Base-by-base conservation (phyloP, 2,329 filamentous ascomycete species). In the Arthrobotrys megalospora region DNA sequence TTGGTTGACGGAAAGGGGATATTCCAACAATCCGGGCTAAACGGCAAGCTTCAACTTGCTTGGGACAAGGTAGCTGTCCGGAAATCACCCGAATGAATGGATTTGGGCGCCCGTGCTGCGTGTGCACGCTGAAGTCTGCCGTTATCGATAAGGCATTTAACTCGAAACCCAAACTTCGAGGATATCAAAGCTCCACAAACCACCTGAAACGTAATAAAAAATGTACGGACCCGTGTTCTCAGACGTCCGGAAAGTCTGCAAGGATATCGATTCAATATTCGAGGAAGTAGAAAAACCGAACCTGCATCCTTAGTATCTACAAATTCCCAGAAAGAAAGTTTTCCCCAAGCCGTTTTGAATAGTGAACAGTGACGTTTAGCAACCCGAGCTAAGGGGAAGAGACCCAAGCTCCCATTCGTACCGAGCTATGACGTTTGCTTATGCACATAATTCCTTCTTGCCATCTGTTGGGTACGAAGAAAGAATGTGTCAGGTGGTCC, bases 401-500 rank as follows among this genome's bases (percentile, higher is more conserved):
- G 24, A 38, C 36, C 45, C 60, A 70, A 60, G 65, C 72, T 69
- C 55, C 65, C 38, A 62, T 70, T 66, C 19, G 41, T 58, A 77
- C 66, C 65, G 66, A 77, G 38, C 67, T 78, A 78, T 78, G 75
- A 78, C 75, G 75, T 78, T 67, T 66, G 75, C 75, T 78, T 63
- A 78, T 78, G 75, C 67, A 78, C 67, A 71, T 47, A 72, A 78
- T 72, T 78, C 62, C 67, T 67, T 71, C 60, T 78, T 78, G 62
- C 75, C 75, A 66, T 78, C 62, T 72, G 75, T 78, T 78, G 75
- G 60, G 32, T 67, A 78, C 75, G 75, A 72, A 78, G 72, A 55
- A 63, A 78, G 75, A 78, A 78, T 60, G 75, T 68, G 75, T 78
- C 75, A 78, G 75, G 75, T 78, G 75, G 75, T 38, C 67, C 75